Evolutionary conservation across 345 rosid genomes (phyloP).

Genomic region (Camelina hispida): DNA sequence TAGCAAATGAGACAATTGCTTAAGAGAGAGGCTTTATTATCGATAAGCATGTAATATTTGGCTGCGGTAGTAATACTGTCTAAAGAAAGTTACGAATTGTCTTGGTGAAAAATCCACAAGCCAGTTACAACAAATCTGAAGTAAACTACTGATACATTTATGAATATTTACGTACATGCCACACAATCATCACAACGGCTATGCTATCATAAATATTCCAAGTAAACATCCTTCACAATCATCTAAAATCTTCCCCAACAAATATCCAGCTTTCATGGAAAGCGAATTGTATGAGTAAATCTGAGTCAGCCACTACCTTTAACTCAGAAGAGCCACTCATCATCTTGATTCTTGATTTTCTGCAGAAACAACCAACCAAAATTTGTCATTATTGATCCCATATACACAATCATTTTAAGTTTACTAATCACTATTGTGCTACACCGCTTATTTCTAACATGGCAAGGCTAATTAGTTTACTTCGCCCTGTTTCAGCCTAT

Average conservation of each 20-base stretch:
- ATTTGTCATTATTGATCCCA: background rate
- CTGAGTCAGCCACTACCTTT: slow-evolving; percentile 25
- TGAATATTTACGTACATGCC: slow-evolving; percentile 39
- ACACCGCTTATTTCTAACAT: background rate
- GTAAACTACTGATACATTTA: slow-evolving; percentile 31
- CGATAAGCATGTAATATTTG: background rate
- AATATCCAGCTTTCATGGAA: slow-evolving; percentile 32
- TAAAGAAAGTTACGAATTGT: slow-evolving; percentile 23
- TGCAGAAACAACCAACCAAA: slow-evolving; percentile 15
- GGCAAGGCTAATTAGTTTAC: background rate
- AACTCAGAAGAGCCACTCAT: slow-evolving; percentile 17
- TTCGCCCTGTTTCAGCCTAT: background rate
- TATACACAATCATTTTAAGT: background rate
- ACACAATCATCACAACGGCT: slow-evolving; percentile 42
- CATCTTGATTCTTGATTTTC: slow-evolving; percentile 30
- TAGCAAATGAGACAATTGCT: background rate
- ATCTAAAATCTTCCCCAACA: slow-evolving; percentile 32
- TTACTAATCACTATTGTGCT: slow-evolving; percentile 7
- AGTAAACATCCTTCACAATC: slow-evolving; percentile 14
- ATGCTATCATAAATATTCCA: slow-evolving; percentile 20
- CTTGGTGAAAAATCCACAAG: slow-evolving; percentile 22
- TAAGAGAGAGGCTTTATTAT: background rate
- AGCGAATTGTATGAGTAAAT: slow-evolving; percentile 9
- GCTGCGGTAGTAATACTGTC: background rate
- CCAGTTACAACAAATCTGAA: slow-evolving; percentile 10